phyloP scores from a whole-genome alignment of 257 asterid genomes.

The Scutellaria barbata region DNA sequence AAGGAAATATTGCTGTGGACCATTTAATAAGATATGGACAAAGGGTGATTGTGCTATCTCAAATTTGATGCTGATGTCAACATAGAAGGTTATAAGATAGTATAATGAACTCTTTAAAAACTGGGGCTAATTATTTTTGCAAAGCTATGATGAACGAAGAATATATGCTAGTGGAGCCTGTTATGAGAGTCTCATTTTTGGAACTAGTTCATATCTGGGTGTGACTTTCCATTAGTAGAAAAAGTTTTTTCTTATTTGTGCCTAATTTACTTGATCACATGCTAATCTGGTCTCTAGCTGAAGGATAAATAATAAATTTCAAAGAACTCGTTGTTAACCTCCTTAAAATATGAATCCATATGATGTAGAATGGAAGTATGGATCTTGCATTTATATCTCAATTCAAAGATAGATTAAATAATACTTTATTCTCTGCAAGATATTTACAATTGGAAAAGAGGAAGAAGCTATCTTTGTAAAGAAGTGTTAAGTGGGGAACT shows the following conservation, averaged over 20 bases:
- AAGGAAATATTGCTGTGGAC: background rate
- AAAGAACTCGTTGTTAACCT: background rate
- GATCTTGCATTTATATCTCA: background rate
- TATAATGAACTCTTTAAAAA: background rate
- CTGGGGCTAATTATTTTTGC: background rate
- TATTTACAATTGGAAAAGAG: background rate
- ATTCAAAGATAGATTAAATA: conserved; percentile 1
- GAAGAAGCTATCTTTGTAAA: background rate
- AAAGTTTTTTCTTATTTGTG: background rate
- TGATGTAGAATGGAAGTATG: background rate
- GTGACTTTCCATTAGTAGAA: background rate
- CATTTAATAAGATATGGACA: background rate
- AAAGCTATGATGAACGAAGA: background rate
- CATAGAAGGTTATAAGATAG: background rate
- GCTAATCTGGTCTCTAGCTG: background rate
- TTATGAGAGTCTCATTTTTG: background rate
- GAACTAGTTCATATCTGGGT: background rate
- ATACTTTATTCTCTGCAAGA: background rate
- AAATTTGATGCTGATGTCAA: background rate
- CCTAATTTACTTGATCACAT: conserved; percentile 10
- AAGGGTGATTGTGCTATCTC: background rate
- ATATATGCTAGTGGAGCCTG: background rate
- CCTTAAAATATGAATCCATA: background rate
- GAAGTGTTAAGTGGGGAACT: background rate
- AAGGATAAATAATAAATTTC: background rate